Evolutionary conservation across 768 basidiomycete genomes (phyloP).

Genomic region (Leccinum disarticulatum): DNA sequence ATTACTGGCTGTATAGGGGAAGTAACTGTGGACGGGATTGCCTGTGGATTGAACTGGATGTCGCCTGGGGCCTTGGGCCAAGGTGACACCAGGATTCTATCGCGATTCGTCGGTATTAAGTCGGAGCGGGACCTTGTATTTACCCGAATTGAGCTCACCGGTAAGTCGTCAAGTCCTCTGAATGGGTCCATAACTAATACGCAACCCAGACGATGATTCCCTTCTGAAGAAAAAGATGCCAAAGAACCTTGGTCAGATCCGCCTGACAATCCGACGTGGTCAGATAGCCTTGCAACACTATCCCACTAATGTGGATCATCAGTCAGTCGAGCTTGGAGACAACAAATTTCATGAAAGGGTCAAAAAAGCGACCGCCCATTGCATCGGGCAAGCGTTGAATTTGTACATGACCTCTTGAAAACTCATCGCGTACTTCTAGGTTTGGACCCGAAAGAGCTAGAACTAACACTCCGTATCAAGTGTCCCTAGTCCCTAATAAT

Average conservation of each 20-base stretch:
- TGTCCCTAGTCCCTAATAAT: neutral
- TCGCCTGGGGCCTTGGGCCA: neutral
- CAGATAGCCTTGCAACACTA: no score
- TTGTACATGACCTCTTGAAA: neutral
- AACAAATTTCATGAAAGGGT: neutral
- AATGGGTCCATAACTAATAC: neutral
- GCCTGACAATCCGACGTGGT: conserved; percentile 8
- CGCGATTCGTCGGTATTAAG: neutral
- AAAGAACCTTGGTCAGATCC: conserved; percentile 19
- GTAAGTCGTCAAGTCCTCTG: neutral
- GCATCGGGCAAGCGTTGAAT: neutral
- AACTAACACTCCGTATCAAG: neutral
- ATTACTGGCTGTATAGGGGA: neutral
- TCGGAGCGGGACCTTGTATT: neutral
- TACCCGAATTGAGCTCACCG: neutral
- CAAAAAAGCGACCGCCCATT: neutral
- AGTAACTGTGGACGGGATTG: conserved; percentile 12
- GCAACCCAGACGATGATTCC: conserved; percentile 21
- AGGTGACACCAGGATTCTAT: neutral
- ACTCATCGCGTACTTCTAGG: neutral
- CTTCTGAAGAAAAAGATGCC: conserved; percentile 9
- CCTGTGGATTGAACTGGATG: neutral
- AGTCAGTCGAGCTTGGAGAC: neutral
- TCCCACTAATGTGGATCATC: neutral
- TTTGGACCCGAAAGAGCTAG: neutral